Conservation (phyloP, 2,329 filamentous ascomycete genomes). For the Coleophoma crateriformis region DNA sequence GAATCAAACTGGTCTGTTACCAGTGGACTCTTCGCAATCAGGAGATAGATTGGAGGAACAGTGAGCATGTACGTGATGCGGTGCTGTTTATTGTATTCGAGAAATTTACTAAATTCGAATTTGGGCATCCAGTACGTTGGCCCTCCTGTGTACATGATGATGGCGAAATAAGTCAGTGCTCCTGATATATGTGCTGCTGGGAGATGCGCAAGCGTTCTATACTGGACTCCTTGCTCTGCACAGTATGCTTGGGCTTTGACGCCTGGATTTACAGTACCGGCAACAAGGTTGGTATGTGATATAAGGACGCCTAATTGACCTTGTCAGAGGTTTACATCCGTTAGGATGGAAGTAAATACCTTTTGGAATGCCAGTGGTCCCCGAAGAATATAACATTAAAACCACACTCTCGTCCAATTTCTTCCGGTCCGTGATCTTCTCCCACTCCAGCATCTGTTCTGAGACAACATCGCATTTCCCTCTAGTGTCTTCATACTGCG, state of each 20-base stretch:
- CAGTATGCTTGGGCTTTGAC: constrained; percentile 1
- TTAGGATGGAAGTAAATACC: constrained; percentile 43
- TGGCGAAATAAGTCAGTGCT: constrained; percentile 39
- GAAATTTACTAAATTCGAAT: constrained; percentile 51
- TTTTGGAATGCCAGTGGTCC: constrained; percentile 79
- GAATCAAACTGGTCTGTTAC: constrained; percentile 50
- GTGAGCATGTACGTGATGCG: constrained; percentile 49
- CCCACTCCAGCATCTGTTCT: constrained; percentile 42
- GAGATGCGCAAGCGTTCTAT: constrained; percentile 37
- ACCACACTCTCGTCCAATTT: constrained; percentile 44
- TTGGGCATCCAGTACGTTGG: constrained; percentile 57
- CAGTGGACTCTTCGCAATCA: constrained; percentile 49
- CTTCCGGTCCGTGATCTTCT: constrained; percentile 41
- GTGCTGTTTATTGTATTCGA: constrained; percentile 44
- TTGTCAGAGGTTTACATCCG: neutral
- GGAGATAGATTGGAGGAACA: constrained; percentile 55
- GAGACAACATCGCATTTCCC: constrained; percentile 25
- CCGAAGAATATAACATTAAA: constrained; percentile 75
- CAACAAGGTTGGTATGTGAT: constrained; percentile 36
- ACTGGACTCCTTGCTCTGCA: constrained; percentile 24
- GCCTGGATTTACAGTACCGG: constrained; percentile 29
- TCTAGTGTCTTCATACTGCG: constrained; percentile 28
- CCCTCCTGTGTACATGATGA: constrained; percentile 38
- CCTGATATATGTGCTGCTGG: constrained; percentile 42
- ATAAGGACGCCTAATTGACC: constrained; percentile 27